Base-by-base conservation (phyloP, 371 early-diverging fungal genomes). In the Mortierella sp. region DNA sequence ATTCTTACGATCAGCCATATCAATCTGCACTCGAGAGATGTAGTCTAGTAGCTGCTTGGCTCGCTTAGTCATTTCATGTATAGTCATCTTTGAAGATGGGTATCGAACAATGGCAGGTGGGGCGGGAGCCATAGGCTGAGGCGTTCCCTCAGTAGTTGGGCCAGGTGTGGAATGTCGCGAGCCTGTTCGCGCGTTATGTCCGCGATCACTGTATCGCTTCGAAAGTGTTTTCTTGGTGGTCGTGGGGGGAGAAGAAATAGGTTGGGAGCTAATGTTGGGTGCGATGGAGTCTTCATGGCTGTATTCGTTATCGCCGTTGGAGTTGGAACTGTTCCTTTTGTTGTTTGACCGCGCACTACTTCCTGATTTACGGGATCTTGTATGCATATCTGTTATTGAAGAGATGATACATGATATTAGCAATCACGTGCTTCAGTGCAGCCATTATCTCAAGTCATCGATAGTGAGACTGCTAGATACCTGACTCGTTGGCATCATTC, bases 21-120 rank as follows among this genome's bases (percentile, higher is more conserved):
- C 86, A 7, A 87, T 69, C 64, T 91, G 89, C 45, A 89, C 71
- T n/a, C 88, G 88, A 38, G 83, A 84, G 41, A 92, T 85, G 58
- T 88, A 90, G 41, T 90, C 90, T 69, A 90, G 64, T 38, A 92
- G 79, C 55, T 88, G 88, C 63, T 88, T 87, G 15, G 89, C 88
- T 13, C 92, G 87, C 65, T 87, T 88, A 47, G 85, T 87, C 92
- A 91, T 92, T 10, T 92, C 91, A 1, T 85, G 84, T 40, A 92
- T 77, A 1, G 88, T 71, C 86, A 90, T 88, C 72, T 87, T 87
- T 1, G 89, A 64, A 57, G 84, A 83, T 15, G 91, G 90, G 58
- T 88, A 87, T 68, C 86, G 87, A 50, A 88, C 74, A 59, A 85
- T 85, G 2, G 89, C 87, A 3, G 90, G 88, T n/a, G 87, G 83